Conservation (phyloP, 768 basidiomycete species). For the Phaeotremella skinneri region DNA sequence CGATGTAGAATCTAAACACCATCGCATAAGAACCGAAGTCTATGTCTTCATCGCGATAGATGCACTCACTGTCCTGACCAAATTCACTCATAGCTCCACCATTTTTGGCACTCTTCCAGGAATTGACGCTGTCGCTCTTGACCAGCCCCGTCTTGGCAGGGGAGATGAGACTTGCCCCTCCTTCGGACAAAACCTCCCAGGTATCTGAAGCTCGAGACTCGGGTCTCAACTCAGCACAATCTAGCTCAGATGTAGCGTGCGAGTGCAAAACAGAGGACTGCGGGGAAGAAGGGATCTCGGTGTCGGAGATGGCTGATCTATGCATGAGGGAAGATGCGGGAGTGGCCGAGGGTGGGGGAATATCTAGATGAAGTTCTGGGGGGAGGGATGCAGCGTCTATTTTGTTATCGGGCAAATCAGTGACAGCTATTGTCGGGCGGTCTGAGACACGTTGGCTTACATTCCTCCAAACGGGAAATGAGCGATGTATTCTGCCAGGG, state of each 20-base stretch:
- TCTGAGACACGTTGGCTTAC: slow-evolving; percentile 20
- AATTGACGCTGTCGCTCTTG: slow-evolving; percentile 26
- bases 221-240: slow-evolving; percentile 8
- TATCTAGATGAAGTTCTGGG: slow-evolving; percentile 16
- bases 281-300: not conserved
- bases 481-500: slow-evolving; percentile 34
- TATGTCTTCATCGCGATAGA: no score
- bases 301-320: not conserved
- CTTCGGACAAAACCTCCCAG: slow-evolving; percentile 40
- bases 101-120: slow-evolving; percentile 44
- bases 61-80: slow-evolving; percentile 24
- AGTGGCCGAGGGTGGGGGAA: slow-evolving; percentile 22
- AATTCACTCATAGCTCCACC: slow-evolving; percentile 42
- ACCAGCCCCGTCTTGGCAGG: slow-evolving; percentile 23
- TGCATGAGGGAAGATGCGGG: slow-evolving; percentile 8
- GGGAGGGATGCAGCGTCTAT: slow-evolving; percentile 26
- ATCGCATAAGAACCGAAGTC: no score
- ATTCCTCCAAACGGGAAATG: slow-evolving; percentile 36
- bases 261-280: not conserved
- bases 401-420: not conserved
- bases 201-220: slow-evolving; percentile 19
- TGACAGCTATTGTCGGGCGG: not conserved
- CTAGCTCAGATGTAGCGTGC: not conserved
- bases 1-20: not conserved
- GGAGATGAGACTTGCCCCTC: slow-evolving; percentile 37